Evolutionary conservation across 192 early-diverging fungal genomes (phyloP), one percentile per base, ranked within the genome.

Genomic region (Coemansia sp.): DNA sequence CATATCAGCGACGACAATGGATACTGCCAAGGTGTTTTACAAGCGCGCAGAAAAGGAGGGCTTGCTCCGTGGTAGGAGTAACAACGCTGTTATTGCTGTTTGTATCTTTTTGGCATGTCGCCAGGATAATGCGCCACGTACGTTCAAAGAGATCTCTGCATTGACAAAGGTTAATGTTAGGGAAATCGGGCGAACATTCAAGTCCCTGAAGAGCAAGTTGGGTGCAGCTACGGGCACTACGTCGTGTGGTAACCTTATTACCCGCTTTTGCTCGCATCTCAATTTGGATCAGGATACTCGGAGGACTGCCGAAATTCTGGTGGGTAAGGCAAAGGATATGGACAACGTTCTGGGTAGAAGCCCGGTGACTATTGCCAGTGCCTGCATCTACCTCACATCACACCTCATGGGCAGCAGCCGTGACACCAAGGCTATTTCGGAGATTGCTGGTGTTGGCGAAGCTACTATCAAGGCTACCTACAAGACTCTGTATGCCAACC

Each of bases 61-160:
- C 59, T 60, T 92, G 40, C 70, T 93, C 35, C 86, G 86, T 26
- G 91, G 93, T 38, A 96, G 94, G 81, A 86, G 86, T 11, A 88
- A 85, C 42, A 91, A 94, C 42, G 88, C 91, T 14, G 89, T 97
- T 65, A 91, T 94, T 71, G 95, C 94, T 0, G 92, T 91, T 1
- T 96, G 94, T 67, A 95, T 97, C 50, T 96, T 92, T 65, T 88
- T 97, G 57, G 95, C 92, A 5, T 96, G 97, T 75, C 84, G 92
- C 13, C 89, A 94, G 70, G 86, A 95, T 65, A 83, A 85, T 33
- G 93, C 90, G 1, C 88, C 88, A 8, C 86, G 95, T 63, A 95
- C 97, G 1, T 97, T 96, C 74, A 93, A 93, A 63, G 95, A 99
- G 73, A 95, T 97, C 42, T 93, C 90, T 59, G 89, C 90, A 5